These are phyloP conservation scores for Penicillium sp. DNA, from an alignment of 2,329 filamentous ascomycete genomes.

Conservation along the genomic window DNA sequence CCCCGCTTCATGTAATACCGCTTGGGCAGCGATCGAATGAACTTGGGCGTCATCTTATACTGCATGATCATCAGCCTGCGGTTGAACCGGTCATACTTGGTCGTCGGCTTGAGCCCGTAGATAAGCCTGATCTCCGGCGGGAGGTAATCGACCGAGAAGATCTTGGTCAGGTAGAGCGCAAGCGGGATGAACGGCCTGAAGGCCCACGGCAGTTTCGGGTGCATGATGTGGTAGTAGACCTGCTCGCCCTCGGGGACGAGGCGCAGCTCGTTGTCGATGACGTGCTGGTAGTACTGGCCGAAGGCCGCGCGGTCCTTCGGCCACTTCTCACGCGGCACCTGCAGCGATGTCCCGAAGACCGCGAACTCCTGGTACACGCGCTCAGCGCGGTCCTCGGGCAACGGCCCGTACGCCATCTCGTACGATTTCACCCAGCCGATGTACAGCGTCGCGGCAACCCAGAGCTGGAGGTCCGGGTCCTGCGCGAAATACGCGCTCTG, in stretches of 20 bases:
- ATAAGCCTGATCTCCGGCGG: background rate
- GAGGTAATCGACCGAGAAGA: background rate
- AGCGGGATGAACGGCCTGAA: background rate
- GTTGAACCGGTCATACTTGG: background rate
- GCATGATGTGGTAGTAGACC: background rate
- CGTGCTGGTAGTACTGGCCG: background rate
- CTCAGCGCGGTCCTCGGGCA: background rate
- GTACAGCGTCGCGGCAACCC: slow-evolving; percentile 18
- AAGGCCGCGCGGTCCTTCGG: background rate
- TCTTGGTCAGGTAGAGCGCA: background rate
- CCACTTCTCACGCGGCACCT: background rate
- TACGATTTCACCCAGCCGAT: background rate
- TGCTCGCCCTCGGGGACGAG: background rate
- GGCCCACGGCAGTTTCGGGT: background rate
- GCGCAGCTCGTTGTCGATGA: background rate
- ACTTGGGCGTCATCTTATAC: background rate
- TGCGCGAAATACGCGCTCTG: slow-evolving; percentile 8
- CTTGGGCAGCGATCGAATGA: background rate
- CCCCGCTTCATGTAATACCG: background rate
- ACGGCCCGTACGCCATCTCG: slow-evolving; percentile 2
- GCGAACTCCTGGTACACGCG: background rate
- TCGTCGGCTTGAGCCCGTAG: background rate
- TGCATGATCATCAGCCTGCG: background rate
- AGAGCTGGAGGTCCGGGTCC: slow-evolving; percentile 14
- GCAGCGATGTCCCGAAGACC: background rate